These are phyloP conservation scores for Sclerotinia subarctica DNA, from an alignment of 2,329 filamentous ascomycete species.

Conservation along the genomic window DNA sequence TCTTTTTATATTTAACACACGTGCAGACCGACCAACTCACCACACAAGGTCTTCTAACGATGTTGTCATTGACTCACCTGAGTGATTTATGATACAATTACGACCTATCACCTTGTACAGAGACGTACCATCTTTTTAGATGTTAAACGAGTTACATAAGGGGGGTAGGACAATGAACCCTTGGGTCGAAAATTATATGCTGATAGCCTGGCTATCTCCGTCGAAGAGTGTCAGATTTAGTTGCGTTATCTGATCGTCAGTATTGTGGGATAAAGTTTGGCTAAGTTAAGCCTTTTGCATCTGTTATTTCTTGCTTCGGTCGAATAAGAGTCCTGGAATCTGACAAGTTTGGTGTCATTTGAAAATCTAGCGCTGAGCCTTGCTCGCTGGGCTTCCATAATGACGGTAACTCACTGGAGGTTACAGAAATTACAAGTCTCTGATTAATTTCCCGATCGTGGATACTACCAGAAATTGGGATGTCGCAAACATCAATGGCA, in stretches of 20 bases:
- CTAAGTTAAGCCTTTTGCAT: background rate
- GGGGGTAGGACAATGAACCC: conserved; percentile 4
- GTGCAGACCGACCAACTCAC: background rate
- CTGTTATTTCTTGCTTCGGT: background rate
- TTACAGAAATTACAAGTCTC: background rate
- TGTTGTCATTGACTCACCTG: conserved; percentile 16
- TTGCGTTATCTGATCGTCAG: conserved; percentile 4
- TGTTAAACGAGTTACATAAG: conserved; percentile 9
- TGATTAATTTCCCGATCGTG: background rate
- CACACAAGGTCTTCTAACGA: background rate
- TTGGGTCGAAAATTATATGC: background rate
- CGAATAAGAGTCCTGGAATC: background rate
- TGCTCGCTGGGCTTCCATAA: background rate
- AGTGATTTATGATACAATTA: conserved; percentile 2
- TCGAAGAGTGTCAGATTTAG: background rate
- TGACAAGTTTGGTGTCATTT: background rate
- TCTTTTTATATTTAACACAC: background rate
- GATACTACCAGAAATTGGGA: background rate
- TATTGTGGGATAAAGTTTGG: background rate
- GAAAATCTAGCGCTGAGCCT: conserved; percentile 3
- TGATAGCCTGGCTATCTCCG: background rate
- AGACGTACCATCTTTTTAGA: background rate
- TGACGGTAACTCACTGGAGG: background rate
- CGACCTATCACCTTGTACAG: conserved; percentile 11
- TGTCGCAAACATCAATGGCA: background rate